Evolutionary conservation across 805 yeast species (phyloP).

Genomic region (Myxozyma kluyveri): DNA sequence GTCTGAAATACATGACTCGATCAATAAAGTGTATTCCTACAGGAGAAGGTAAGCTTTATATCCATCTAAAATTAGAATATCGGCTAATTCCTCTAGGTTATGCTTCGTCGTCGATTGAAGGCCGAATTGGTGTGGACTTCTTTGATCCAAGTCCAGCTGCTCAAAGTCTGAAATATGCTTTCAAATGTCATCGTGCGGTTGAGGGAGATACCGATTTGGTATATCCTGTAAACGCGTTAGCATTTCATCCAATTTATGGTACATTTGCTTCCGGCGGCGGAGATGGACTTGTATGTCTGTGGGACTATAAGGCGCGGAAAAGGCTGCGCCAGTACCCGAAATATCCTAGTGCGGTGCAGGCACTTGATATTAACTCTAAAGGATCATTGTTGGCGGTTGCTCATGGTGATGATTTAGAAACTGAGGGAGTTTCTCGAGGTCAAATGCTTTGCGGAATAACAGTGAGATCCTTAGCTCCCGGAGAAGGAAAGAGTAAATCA

Average conservation of each 20-base stretch:
- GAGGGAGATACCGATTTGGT: conserved; percentile 47
- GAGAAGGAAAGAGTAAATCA: conserved; percentile 37
- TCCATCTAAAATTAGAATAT: background rate
- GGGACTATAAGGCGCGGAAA: conserved; percentile 50
- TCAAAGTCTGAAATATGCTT: conserved; percentile 60
- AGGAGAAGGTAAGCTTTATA: conserved; percentile 47
- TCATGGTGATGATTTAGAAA: conserved; percentile 46
- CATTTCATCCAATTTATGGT: conserved; percentile 42
- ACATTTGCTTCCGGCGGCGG: conserved; percentile 54
- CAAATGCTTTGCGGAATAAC: conserved; percentile 13
- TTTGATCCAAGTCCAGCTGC: conserved; percentile 50
- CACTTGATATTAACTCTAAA: conserved; percentile 39
- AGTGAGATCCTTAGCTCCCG: conserved; percentile 23
- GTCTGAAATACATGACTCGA: conserved; percentile 64
- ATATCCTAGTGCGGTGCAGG: conserved; percentile 43
- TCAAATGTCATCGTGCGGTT: conserved; percentile 70
- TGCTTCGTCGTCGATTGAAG: conserved; percentile 74
- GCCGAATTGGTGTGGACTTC: conserved; percentile 72
- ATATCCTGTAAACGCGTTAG: conserved; percentile 51
- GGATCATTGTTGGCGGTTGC: conserved; percentile 46
- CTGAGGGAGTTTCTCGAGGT: conserved; percentile 10
- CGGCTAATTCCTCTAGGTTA: conserved; percentile 12
- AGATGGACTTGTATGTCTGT: conserved; percentile 50
- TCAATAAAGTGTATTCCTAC: conserved; percentile 55
- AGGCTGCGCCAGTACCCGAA: conserved; percentile 45